Evolutionary conservation across 1,284 basidiomycete species (phyloP), one percentile per base, ranked within the genome.

Genomic region (Schizophyllum commune): DNA sequence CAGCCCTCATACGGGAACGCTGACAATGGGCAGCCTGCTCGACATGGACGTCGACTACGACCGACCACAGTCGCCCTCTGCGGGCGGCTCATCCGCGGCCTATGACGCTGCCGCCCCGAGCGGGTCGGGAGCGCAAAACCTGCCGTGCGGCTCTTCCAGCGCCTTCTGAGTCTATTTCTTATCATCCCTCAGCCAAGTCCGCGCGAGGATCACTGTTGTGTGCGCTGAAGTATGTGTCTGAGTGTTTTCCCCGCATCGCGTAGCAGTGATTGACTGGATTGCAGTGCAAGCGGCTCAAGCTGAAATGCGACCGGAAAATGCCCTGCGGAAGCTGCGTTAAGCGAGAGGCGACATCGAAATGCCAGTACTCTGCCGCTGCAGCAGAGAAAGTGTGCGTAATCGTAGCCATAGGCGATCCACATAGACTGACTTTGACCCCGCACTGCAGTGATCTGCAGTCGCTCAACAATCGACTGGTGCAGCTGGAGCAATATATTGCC

Each of bases 201-300:
- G 89, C 60, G 88, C 89, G 0, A 80, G 89, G 59, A 85, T 91
- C 65, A 91, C 89, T 39, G 89, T 91, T 27, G 89, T 91, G 11
- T 91, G 89, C 65, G 88, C 85, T 70, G 89, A 91, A 83, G 89
- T 89, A 47, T 56, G 80, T 74, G 52, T 59, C 64, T 54, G 32
- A 60, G 51, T 64, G 15, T 32, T 56, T 33, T 55, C 64, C 58
- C 34, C 59, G 58, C 27, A 27, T 27, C 27, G 22, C 39, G 32
- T 60, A 51, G 39, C 7, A 59, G 57, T 55, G 52, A 63, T 60
- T 63, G 60, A 63, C 63, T 59, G 57, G 56, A 56, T 64, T 60
- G 32, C 64, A 92, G 88, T 92, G 89, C 76, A 92, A 92, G 72
- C 88, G 89, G 8, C 79, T 92, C 58, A 92, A 92, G 68, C 79